Base-by-base conservation (phyloP, 2,329 filamentous ascomycete genomes). In the Drechslerella coelobrocha region DNA sequence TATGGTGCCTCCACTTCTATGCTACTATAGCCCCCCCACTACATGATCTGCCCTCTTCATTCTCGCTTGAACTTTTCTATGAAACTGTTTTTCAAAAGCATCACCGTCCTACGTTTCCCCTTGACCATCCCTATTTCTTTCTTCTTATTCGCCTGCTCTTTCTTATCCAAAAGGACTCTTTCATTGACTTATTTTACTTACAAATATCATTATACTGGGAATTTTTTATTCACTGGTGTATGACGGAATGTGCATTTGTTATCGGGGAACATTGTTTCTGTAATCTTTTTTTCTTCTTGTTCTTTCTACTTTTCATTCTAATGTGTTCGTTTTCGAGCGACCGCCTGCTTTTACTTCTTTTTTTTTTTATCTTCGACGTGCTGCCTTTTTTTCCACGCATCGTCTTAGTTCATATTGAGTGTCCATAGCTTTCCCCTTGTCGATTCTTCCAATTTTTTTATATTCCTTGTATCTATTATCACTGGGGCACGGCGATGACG, bases 381-480 rank as follows among this genome's bases (percentile, higher is more conserved):
- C 72, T 63, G 71, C 52, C 69, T 61, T 69, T 72, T 74, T 65
- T 72, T 56, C 48, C 23, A 41, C 52, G 56, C 68, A 52, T 74
- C 60, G 61, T 71, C 73, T 72, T 59, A 71, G 55, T 48, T 55
- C 72, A 57, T 43, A 26, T 63, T 53, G 53, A 34, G 34, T 72
- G 68, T 72, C 54, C 65, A 69, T 69, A 69, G 21, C 61, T 69
- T 72, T 45, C 47, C 37, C 57, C 50, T 68, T 37, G 66, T 41
- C 29, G 24, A n/a, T 59, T 62, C 74, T 75, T 74, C 73, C 73
- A 73, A 69, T 74, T 69, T 74, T 62, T 48, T 73, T 55, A 73
- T 61, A 53, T 63, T 73, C 57, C 48, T 69, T 63, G 41, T 71
- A 60, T 39, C 55, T 61, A 60, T 73, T 69, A 69, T 73, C 50